Conservation (phyloP, 139 green algal genomes). For the Astrephomene gubernaculifera region DNA sequence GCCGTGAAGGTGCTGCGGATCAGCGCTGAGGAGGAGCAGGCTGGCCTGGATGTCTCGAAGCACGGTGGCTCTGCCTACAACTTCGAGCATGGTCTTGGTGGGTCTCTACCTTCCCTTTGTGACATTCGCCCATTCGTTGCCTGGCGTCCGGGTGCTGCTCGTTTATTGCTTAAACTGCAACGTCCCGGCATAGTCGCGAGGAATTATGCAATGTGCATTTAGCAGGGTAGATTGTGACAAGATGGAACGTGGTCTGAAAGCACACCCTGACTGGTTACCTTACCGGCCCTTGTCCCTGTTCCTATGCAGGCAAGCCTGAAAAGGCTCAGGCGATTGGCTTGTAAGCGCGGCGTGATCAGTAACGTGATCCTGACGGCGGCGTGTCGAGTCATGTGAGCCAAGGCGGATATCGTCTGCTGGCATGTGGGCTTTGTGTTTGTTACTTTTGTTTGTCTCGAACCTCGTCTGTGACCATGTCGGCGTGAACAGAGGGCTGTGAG, state of each 20-base stretch:
- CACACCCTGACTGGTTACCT: background rate
- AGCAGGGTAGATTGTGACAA: background rate
- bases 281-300: background rate
- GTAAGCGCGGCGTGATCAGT: no score
- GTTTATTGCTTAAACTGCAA: background rate
- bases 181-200: background rate
- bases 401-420: no score
- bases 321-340: background rate
- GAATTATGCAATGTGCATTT: background rate
- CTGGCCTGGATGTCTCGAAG: constrained; percentile 77
- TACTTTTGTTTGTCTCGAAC: no score
- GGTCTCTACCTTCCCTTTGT: background rate
- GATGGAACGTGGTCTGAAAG: background rate
- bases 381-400: no score
- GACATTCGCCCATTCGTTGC: background rate
- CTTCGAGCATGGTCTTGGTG: constrained; percentile 40
- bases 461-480: no score
- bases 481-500: no score
- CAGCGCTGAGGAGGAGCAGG: constrained; percentile 73
- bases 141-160: background rate
- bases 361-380: no score
- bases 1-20: constrained; percentile 69
- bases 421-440: no score
- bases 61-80: constrained; percentile 69
- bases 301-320: background rate